Evolutionary conservation across 495 filamentous ascomycete species (phyloP).

Genomic region (Mytilinidion resinicola): DNA sequence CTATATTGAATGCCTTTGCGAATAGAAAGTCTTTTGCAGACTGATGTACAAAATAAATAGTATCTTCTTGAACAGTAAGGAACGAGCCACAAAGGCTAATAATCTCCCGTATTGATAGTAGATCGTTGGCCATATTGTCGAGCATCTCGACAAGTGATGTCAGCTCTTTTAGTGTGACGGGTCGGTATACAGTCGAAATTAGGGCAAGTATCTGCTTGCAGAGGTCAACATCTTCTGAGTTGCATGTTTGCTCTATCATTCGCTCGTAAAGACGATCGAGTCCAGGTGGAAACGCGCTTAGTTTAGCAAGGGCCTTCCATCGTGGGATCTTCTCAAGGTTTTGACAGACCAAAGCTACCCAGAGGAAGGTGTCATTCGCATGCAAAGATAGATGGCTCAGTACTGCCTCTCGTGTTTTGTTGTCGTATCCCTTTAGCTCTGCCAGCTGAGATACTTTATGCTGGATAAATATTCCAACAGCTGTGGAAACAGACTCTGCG

Average conservation of each 20-base stretch:
- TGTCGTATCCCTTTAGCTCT: constrained; percentile 19
- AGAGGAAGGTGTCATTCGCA: constrained; percentile 25
- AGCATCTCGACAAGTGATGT: not conserved
- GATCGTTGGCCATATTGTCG: constrained; percentile 10
- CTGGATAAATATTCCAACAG: constrained; percentile 29
- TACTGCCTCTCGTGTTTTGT: constrained; percentile 14
- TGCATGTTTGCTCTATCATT: constrained; percentile 30
- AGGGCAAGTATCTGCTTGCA: not conserved
- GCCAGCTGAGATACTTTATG: constrained; percentile 25
- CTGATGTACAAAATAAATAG: not conserved
- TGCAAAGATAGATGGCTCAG: constrained; percentile 17
- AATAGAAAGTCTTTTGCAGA: not conserved
- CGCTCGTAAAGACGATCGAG: constrained; percentile 29
- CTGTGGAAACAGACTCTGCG: constrained; percentile 15
- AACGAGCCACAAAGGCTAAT: constrained; percentile 12
- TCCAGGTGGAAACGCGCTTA: constrained; percentile 24
- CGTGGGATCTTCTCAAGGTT: constrained; percentile 6
- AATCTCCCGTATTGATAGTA: not conserved
- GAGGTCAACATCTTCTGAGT: constrained; percentile 28
- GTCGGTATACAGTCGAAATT: not conserved
- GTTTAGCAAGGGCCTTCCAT: not conserved
- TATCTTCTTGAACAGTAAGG: not conserved
- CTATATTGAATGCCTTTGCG: not conserved
- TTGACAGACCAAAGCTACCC: no score
- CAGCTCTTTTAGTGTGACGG: not conserved